Evolutionary conservation across 2,329 filamentous ascomycete genomes (phyloP).

Genomic region (Neofusicoccum sp.): DNA sequence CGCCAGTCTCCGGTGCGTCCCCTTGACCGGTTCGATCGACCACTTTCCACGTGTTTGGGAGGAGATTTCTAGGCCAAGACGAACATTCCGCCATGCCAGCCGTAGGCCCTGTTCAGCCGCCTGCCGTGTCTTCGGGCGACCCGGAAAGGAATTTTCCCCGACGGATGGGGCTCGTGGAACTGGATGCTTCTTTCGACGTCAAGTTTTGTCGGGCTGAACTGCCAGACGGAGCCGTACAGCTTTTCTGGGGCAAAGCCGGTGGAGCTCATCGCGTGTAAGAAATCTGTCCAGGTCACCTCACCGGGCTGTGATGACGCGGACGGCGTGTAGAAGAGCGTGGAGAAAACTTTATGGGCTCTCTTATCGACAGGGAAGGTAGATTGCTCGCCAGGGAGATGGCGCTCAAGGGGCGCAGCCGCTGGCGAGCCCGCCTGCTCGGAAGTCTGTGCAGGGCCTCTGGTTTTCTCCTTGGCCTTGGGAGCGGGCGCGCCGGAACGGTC

Average conservation of each 20-base stretch:
- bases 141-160: conserved; percentile 50
- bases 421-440: background rate
- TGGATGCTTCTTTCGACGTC: conserved; percentile 53
- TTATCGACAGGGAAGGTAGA: conserved; percentile 34
- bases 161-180: conserved; percentile 61
- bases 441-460: conserved; percentile 20
- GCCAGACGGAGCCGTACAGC: conserved; percentile 61
- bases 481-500: conserved; percentile 19
- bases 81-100: conserved; percentile 51
- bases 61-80: background rate
- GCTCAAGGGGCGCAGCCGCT: conserved; percentile 4
- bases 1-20: background rate
- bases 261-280: conserved; percentile 51
- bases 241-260: conserved; percentile 56
- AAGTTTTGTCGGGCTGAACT: conserved; percentile 49
- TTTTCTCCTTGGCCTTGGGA: conserved; percentile 29
- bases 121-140: conserved; percentile 50
- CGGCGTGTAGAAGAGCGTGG: conserved; percentile 42
- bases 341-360: conserved; percentile 45
- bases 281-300: conserved; percentile 54
- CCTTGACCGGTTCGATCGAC: background rate
- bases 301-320: conserved; percentile 39
- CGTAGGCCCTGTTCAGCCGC: conserved; percentile 51
- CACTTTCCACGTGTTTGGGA: background rate
- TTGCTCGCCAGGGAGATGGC: background rate